phyloP scores from a whole-genome alignment of 2,329 filamentous ascomycete genomes.

The Diaporthe sp. region DNA sequence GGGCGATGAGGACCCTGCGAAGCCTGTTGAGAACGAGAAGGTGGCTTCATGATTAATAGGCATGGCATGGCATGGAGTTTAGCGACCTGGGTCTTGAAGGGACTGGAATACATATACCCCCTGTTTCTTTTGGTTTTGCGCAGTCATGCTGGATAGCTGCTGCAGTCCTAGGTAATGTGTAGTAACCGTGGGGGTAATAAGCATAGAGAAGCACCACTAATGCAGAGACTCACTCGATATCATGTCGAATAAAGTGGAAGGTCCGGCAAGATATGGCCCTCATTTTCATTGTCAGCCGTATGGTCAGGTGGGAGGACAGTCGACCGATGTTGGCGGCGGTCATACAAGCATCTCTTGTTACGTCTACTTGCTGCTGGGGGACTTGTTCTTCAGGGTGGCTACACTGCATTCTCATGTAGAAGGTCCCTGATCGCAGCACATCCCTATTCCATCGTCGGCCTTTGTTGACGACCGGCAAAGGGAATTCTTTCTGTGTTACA shows the following conservation, averaged over 20 bases:
- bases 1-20: background rate
- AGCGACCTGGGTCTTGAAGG: background rate
- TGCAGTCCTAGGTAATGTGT: background rate
- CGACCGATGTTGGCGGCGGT: too few relatives aligned
- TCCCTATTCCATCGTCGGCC: too few relatives aligned
- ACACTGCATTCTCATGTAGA: too few relatives aligned
- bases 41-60: background rate
- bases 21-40: conserved; percentile 2
- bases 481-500: too few relatives aligned
- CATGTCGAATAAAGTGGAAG: background rate
- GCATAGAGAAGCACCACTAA: background rate
- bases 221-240: background rate
- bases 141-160: background rate
- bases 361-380: too few relatives aligned
- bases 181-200: background rate
- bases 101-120: conserved; percentile 32
- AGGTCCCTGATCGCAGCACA: too few relatives aligned
- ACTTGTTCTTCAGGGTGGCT: too few relatives aligned
- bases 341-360: too few relatives aligned
- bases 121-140: background rate
- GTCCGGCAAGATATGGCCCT: background rate
- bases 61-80: conserved; percentile 13
- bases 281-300: background rate
- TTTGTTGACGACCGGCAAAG: too few relatives aligned
- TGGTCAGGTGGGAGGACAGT: too few relatives aligned